Base-by-base conservation (phyloP, 371 early-diverging fungal genomes). In the Chytridiales sp. region DNA sequence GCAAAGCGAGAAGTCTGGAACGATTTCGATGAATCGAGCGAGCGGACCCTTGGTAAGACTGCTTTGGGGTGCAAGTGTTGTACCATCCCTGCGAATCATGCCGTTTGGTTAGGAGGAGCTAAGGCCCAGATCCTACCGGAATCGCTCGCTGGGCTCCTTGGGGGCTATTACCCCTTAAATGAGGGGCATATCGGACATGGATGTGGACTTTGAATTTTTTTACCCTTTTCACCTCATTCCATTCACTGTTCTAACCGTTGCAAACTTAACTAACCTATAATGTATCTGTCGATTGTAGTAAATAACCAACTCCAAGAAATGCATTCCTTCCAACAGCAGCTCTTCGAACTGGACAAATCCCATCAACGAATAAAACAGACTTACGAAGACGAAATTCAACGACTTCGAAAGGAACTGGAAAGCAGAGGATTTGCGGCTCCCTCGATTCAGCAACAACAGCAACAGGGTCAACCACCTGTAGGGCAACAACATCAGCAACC, bases 361-460 rank as follows among this genome's bases (percentile, higher is more conserved):
- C 92, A 93, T 49, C 80, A 82, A 56, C 78, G 77, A 36, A 82
- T 90, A 48, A 91, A 92, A 76, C 81, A 83, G 64, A 83, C 86
- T 82, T 88, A 90, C 65, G 92, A 92, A 59, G 89, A 89, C 24
- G 91, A 92, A 57, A 84, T 90, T 42, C 67, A 74, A 52, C 78
- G 86, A 15, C 69, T 92, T 61, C 81, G 88, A 17, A 80, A 87
- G 36, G 91, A 91, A 47, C 77, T 92, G 6, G 87, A 88, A 51
- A 71, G 66, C 9, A 66, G 82, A 22, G 83, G 80, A 8, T 70
- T 74, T 3, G 70, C 79, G n/a, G 54, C 42, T 38, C 41, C 41
- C 4, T 26, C 39, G n/a, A 11, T 24, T 17, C 31, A 43, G 44
- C 51, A 42, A 31, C 34, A 51, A 53, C 61, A 47, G 39, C 61